Base-by-base conservation (phyloP, 2,329 filamentous ascomycete genomes). In the Curvularia spicifera region DNA sequence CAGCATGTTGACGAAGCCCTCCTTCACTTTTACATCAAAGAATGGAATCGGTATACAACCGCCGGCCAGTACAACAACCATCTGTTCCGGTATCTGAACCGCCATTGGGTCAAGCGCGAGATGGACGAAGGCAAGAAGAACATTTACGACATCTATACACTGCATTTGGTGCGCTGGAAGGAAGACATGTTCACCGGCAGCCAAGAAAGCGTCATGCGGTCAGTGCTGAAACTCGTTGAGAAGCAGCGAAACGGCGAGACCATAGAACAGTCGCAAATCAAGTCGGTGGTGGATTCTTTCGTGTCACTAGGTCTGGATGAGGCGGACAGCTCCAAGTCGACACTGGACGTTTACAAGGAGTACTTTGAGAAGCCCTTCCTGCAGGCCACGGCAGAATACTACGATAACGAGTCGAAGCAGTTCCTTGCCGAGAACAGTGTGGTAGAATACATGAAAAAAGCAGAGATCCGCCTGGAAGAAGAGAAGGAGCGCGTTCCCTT, bases 371-470 rank as follows among this genome's bases (percentile, higher is more conserved):
- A 86, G 70, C 95, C 96, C 0, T 99, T 97, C 84, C 84, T 99
- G 51, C 84, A 85, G 5, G 91, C 93, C 3, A 99, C 95, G 9
- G 87, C 86, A 68, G 80, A 84, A 29, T 99, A 97, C 80, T 99
- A 99, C 77, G 85, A 92, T 68, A 88, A 90, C 45, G 96, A 99
- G 77, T 98, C 95, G 20, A 91, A 92, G 70, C 90, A 93, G 63
- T 99, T 99, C 74, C 87, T 99, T 33, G 91, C 93, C 10, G 94
- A 98, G 77, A 99, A 99, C 76, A 96, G 91, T 63, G 93, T 99
- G 4, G 93, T 99, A 33, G 95, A 99, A 74, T 99, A 98, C 80
- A 98, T 99, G 95, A 98, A 98, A 83, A 99, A 99, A 85, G 96
- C 95, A 0, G 94, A 98, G 79, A 80, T 87, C 42, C 89, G 95